Base-by-base conservation (phyloP, 148 eudicot genomes). In the Chenopodium quinoa region DNA sequence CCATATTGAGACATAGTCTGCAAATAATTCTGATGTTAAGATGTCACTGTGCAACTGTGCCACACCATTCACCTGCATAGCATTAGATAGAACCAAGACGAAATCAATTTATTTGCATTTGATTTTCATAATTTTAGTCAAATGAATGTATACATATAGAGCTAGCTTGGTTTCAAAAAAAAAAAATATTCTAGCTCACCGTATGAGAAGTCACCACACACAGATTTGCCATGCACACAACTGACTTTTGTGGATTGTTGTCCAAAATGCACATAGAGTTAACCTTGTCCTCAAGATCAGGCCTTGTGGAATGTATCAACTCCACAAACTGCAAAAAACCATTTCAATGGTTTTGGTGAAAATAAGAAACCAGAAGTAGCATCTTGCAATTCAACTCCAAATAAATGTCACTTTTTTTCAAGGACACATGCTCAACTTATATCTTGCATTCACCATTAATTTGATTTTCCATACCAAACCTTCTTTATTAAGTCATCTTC, bases 11-110 rank as follows among this genome's bases (percentile, higher is more conserved):
- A 94, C 98, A 85, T 93, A 96, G 84, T 96, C 97, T 76, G 94
- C 93, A 90, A 96, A 96, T 60, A 96, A 86, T 82, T 96, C 99
- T 67, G 94, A 64, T 82, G 85, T 93, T 63, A 96, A 88, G 80
- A 96, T 96, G 89, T 96, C 98, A 88, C 99, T 96, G 86, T 96
- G 99, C 78, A 96, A 81, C 89, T 96, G 95, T 77, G 99, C 99
- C 73, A 96, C 99, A 76, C 99, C 99, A 83, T 96, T 96, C 75
- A 96, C 99, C 99, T 96, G 90, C 83, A 84, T n/a, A 79, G 40
- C 68, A 75, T 77, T 40, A 76, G 71, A 56, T 22, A 82, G 29
- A 25, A 71, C 27, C 67, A 25, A 44, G 29, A 56, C 65, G 0
- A 60, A 44, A n/a, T n/a, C 25, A 73, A 14, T 17, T 40, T 40